phyloP scores from a whole-genome alignment of 352 stramenopile species.

The Globisporangium iwayamae region DNA sequence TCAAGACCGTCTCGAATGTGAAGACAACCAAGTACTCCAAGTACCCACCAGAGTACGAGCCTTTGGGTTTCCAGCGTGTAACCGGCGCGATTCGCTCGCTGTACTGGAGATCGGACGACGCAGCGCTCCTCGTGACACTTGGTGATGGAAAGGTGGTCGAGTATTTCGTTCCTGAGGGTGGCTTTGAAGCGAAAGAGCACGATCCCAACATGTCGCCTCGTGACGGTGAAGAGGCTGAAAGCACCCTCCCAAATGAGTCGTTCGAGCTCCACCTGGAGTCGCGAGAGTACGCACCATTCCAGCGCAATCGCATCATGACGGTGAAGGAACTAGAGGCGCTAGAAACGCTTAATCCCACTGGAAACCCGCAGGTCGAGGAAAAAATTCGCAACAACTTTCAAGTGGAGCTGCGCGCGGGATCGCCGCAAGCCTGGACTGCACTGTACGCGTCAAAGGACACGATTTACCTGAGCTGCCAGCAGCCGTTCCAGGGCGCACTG shows the following conservation, averaged over 20 bases:
- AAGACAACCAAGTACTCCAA: conserved; percentile 53
- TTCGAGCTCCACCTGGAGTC: conserved; percentile 49
- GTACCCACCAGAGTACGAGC: conserved; percentile 59
- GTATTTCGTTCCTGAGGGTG: conserved; percentile 48
- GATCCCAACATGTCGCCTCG: conserved; percentile 8
- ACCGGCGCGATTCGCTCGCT: conserved; percentile 32
- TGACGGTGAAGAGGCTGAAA: conserved; percentile 12
- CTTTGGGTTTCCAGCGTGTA: conserved; percentile 71
- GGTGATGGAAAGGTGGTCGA: conserved; percentile 53
- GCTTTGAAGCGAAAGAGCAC: conserved; percentile 12
- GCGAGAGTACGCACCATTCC: conserved; percentile 37
- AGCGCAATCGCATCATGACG: conserved; percentile 46
- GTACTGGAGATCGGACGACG: conserved; percentile 66
- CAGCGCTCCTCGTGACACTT: conserved; percentile 67
- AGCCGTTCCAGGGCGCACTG: conserved; percentile 30
- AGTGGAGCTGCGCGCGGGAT: conserved; percentile 24
- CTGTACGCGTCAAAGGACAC: conserved; percentile 37
- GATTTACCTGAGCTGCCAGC: conserved; percentile 48
- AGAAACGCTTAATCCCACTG: conserved; percentile 35
- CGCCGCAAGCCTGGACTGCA: conserved; percentile 32
- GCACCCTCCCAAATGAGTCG: conserved; percentile 33
- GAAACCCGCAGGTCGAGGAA: conserved; percentile 40
- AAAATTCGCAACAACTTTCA: conserved; percentile 51
- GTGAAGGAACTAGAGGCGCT: conserved; percentile 48
- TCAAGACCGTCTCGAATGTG: conserved; percentile 47